phyloP scores from a whole-genome alignment of 768 basidiomycete genomes.

The Rhizopogon sp. region DNA sequence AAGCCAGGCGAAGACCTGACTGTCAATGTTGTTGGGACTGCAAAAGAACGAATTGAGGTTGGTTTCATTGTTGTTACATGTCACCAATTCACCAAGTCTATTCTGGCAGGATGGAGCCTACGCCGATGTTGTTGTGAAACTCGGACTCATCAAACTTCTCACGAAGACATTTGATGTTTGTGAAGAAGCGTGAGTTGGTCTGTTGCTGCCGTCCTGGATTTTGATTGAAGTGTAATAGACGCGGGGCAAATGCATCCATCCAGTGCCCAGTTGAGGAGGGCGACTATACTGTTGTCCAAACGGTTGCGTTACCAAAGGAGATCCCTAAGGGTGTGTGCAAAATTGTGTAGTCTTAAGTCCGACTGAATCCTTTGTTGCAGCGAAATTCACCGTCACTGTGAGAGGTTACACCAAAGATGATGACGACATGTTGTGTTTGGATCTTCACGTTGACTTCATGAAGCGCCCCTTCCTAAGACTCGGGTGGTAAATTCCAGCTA shows the following conservation, averaged over 20 bases:
- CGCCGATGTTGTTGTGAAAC: slow-evolving; percentile 86
- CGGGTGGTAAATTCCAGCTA: slow-evolving; percentile 19
- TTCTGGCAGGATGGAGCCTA: slow-evolving; percentile 76
- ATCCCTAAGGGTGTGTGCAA: slow-evolving; percentile 67
- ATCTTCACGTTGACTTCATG: slow-evolving; percentile 78
- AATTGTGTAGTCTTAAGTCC: background rate
- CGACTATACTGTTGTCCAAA: slow-evolving; percentile 69
- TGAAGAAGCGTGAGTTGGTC: slow-evolving; percentile 78
- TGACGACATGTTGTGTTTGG: slow-evolving; percentile 72
- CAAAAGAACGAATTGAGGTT: slow-evolving; percentile 62
- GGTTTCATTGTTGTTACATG: slow-evolving; percentile 6
- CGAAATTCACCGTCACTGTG: slow-evolving; percentile 77
- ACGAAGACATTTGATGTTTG: slow-evolving; percentile 84
- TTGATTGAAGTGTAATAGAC: slow-evolving; percentile 36
- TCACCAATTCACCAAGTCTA: slow-evolving; percentile 3
- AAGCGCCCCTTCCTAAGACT: slow-evolving; percentile 24
- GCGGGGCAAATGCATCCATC: slow-evolving; percentile 66
- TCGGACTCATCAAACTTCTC: slow-evolving; percentile 91
- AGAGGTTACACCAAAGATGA: slow-evolving; percentile 68
- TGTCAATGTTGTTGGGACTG: slow-evolving; percentile 69
- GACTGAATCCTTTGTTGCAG: slow-evolving; percentile 34
- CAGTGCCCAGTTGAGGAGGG: slow-evolving; percentile 83
- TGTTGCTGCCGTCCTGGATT: background rate
- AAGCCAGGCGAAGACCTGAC: slow-evolving; percentile 82
- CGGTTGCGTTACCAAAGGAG: slow-evolving; percentile 84